These are phyloP conservation scores for Cyclotella sp. DNA, from an alignment of 108 stramenopile species.

Conservation along the genomic window DNA sequence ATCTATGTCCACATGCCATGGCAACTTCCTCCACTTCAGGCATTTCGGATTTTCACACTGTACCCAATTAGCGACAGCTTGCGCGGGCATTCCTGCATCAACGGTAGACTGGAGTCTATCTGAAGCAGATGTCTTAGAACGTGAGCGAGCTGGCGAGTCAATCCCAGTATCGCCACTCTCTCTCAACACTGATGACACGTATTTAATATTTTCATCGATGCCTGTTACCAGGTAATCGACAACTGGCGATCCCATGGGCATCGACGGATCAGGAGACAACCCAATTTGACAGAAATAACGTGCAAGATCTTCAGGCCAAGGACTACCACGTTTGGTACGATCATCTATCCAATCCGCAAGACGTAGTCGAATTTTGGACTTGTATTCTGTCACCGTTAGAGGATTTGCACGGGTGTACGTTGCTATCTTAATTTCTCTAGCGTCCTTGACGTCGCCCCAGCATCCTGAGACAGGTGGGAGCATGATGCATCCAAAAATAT, in stretches of 20 bases:
- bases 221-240: conserved; percentile 87
- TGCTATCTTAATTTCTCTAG: conserved; percentile 34
- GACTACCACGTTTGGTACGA: conserved; percentile 76
- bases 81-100: conserved; percentile 86
- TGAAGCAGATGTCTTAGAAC: conserved; percentile 42
- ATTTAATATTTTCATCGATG: conserved; percentile 69
- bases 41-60: conserved; percentile 91
- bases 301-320: conserved; percentile 75
- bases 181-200: conserved; percentile 53
- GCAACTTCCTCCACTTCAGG: conserved; percentile 90
- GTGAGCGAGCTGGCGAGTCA: conserved; percentile 9
- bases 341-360: conserved; percentile 82
- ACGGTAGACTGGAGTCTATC: conserved; percentile 72
- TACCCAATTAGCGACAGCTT: conserved; percentile 91
- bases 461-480: conserved; percentile 70
- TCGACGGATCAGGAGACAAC: conserved; percentile 39
- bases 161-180: conserved; percentile 27
- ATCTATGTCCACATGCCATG: conserved; percentile 87
- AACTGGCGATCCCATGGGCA: conserved; percentile 87
- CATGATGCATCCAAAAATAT: conserved; percentile 70
- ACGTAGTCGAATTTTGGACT: conserved; percentile 61
- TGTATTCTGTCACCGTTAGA: conserved; percentile 51
- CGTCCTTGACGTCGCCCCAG: conserved; percentile 41
- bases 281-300: conserved; percentile 53
- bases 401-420: conserved; percentile 34